A percentile compares a stretch with the other conserved stretches of the same genome.
phyloP scores from a whole-genome alignment of 2,329 filamentous ascomycete species.

The Alternaria gaisen region DNA sequence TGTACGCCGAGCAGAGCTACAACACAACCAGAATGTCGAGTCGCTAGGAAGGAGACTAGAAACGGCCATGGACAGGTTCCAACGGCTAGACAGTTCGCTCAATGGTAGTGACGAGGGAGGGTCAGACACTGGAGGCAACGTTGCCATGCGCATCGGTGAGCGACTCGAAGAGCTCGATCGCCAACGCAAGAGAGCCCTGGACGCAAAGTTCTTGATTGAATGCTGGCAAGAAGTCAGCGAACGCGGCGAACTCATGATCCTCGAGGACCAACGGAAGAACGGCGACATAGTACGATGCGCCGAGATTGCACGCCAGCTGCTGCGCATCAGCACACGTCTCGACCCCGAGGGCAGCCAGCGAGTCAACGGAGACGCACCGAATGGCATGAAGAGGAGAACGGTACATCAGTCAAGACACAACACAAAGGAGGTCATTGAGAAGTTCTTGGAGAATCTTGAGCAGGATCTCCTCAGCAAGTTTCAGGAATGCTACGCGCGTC shows the following conservation, averaged over 20 bases:
- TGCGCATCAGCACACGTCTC: conserved; percentile 91
- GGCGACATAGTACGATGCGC: conserved; percentile 94
- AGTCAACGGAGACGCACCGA: conserved; percentile 54
- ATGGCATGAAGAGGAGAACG: conserved; percentile 56
- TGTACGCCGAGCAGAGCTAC: conserved; percentile 87
- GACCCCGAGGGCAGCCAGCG: conserved; percentile 72
- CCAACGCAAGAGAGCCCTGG: conserved; percentile 86
- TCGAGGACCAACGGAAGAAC: conserved; percentile 87
- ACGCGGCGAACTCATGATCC: conserved; percentile 81
- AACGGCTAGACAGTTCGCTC: conserved; percentile 84
- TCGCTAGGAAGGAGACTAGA: conserved; percentile 89
- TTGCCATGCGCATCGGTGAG: conserved; percentile 94
- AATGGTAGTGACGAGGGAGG: conserved; percentile 69
- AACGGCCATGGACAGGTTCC: conserved; percentile 90
- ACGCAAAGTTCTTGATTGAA: conserved; percentile 93
- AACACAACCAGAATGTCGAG: conserved; percentile 91
- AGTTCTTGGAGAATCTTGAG: conserved; percentile 94
- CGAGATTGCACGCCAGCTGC: conserved; percentile 89
- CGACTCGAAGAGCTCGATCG: conserved; percentile 92
- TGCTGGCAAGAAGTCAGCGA: conserved; percentile 98
- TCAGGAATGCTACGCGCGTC: conserved; percentile 92
- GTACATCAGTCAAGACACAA: conserved; percentile 60
- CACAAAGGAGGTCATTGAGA: conserved; percentile 90
- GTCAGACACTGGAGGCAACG: conserved; percentile 74
- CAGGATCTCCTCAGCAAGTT: conserved; percentile 96